A percentile compares a stretch with the other conserved stretches of the same genome.
These are phyloP conservation scores for Coniochaeta hoffmannii DNA, from an alignment of 2,329 filamentous ascomycete species.

Conservation along the genomic window DNA sequence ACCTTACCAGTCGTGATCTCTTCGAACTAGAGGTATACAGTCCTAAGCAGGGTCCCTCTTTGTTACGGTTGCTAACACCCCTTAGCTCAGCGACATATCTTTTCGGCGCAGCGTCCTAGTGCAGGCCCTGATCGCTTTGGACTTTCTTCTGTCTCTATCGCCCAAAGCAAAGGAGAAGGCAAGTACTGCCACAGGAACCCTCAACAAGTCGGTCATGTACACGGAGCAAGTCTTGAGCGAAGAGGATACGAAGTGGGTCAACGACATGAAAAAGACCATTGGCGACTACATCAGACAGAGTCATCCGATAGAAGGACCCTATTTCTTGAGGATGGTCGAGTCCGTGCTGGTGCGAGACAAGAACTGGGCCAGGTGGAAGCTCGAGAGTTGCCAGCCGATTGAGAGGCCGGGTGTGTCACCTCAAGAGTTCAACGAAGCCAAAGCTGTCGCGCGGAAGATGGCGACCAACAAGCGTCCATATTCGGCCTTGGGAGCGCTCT, in stretches of 20 bases:
- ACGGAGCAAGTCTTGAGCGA: constrained; percentile 65
- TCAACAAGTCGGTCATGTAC: constrained; percentile 87
- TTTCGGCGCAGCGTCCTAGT: constrained; percentile 93
- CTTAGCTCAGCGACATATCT: constrained; percentile 80
- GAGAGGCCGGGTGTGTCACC: constrained; percentile 65
- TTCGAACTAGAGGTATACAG: constrained; percentile 81
- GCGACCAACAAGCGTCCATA: constrained; percentile 66
- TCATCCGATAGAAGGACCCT: constrained; percentile 73
- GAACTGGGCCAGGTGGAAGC: constrained; percentile 99
- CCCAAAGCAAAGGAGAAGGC: constrained; percentile 74
- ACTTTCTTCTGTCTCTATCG: constrained; percentile 90
- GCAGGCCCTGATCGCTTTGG: constrained; percentile 87
- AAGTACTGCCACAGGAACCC: constrained; percentile 50
- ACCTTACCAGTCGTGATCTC: constrained; percentile 91
- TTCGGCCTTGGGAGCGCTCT: constrained; percentile 60
- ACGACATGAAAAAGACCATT: constrained; percentile 68
- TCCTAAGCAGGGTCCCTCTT: not conserved
- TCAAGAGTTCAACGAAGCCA: constrained; percentile 62
- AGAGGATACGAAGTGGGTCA: constrained; percentile 85
- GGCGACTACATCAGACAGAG: constrained; percentile 76
- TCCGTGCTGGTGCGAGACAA: constrained; percentile 93
- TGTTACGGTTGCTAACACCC: constrained; percentile 13
- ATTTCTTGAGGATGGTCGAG: constrained; percentile 95
- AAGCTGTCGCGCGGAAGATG: constrained; percentile 54
- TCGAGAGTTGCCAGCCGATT: constrained; percentile 85